Conservation (phyloP, 257 asterid species). For the Fraxinus anomala region DNA sequence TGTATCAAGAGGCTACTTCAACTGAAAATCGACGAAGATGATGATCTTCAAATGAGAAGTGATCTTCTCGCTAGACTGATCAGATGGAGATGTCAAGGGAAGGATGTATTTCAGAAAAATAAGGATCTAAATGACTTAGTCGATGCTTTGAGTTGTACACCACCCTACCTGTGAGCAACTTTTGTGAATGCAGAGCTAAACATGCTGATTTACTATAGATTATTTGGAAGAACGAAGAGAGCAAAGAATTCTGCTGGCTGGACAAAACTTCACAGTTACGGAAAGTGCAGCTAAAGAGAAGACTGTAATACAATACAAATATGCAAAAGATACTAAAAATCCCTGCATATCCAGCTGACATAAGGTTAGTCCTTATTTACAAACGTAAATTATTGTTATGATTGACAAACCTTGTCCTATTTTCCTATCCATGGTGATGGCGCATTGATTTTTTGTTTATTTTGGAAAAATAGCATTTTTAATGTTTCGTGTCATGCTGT, state of each 20-base stretch:
- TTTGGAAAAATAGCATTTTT: neutral
- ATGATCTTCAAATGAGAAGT: slow-evolving; percentile 34
- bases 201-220: neutral
- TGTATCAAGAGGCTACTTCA: slow-evolving; percentile 60
- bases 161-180: slow-evolving; percentile 15
- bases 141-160: slow-evolving; percentile 41
- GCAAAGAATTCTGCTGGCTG: neutral
- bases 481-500: neutral
- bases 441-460: neutral
- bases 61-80: slow-evolving; percentile 56
- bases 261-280: neutral
- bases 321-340: neutral
- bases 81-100: slow-evolving; percentile 63
- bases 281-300: neutral
- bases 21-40: slow-evolving; percentile 33
- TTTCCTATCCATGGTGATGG: too few relatives aligned
- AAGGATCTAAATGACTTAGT: slow-evolving; percentile 48
- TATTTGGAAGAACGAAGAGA: neutral
- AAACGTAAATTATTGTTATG: neutral
- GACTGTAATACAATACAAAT: neutral
- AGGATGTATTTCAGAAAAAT: slow-evolving; percentile 41
- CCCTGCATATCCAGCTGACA: neutral
- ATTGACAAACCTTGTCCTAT: neutral
- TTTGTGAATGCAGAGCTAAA: neutral
- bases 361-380: neutral